Base-by-base conservation (phyloP, 2,329 filamentous ascomycete species). In the Emergomyces orientalis region DNA sequence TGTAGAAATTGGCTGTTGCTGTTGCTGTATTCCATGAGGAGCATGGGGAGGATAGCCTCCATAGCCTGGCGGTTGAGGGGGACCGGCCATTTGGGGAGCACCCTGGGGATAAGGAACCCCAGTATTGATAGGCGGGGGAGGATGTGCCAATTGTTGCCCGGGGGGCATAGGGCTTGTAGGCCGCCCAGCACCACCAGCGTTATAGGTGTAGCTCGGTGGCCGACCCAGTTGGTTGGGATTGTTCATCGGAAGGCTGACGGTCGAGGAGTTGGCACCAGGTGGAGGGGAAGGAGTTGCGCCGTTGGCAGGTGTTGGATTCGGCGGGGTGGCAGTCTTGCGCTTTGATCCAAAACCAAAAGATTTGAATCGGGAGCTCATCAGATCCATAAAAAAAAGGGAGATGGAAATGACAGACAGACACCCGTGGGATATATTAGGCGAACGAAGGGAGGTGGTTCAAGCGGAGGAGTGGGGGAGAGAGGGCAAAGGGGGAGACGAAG, bases 181-280 rank as follows among this genome's bases (percentile, higher is more conserved):
- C 62, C 81, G 78, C 68, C 78, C 80, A 66, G 64, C 65, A 71
- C 78, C 80, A 66, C 66, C 65, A 71, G 80, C 79, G 64, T 76
- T 76, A 70, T 85, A 84, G 64, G 83, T 82, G 73, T 88, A 88
- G 71, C 83, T 86, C 52, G 85, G 85, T 68, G 85, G 85, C 64
- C 84, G 81, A 68, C 84, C 84, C 68, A 84, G 77, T 51, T 79
- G 78, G 66, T 82, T 80, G 67, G 77, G 77, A 62, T 73, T 73
- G 68, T 84, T 86, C 80, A 85, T 85, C 69, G 81, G 76, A 55
- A 82, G 76, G 68, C 80, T 82, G 64, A 79, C 78, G 61, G 75
- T 77, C 37, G 79, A 81, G 54, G 78, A 75, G 69, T 77, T 80
- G 67, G 73, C 71, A 64, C 72, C 71, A 58, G 74, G 73, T 45